These are phyloP conservation scores for Claviceps capensis DNA, from an alignment of 2,329 filamentous ascomycete genomes.

Conservation along the genomic window DNA sequence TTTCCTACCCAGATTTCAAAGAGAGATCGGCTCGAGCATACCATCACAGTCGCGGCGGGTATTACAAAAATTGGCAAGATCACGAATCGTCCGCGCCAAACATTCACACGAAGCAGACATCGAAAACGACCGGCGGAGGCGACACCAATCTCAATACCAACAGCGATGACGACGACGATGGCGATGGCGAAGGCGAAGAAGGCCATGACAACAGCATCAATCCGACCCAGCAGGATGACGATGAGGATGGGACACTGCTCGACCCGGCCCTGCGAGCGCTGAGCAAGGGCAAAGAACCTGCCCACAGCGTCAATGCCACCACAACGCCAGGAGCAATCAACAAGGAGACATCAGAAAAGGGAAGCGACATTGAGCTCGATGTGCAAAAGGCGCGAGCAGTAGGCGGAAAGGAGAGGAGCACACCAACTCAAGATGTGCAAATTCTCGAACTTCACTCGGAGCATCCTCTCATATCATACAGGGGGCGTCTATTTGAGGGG, in stretches of 20 bases:
- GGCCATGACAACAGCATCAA: neutral
- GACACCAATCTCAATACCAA: conserved; percentile 18
- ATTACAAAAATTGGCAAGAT: conserved; percentile 29
- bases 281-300: conserved; percentile 6
- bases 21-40: conserved; percentile 25
- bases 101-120: conserved; percentile 18
- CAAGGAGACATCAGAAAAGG: neutral
- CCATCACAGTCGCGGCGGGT: conserved; percentile 29
- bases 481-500: conserved; percentile 64
- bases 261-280: conserved; percentile 4
- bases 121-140: conserved; percentile 14
- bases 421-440: conserved; percentile 42
- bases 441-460: conserved; percentile 68
- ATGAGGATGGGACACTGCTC: conserved; percentile 3
- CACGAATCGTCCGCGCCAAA: conserved; percentile 9
- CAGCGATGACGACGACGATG: conserved; percentile 12
- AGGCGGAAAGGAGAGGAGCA: conserved; percentile 1
- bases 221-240: conserved; percentile 1
- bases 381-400: conserved; percentile 1
- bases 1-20: conserved; percentile 46
- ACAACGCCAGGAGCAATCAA: conserved; percentile 1
- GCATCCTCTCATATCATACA: conserved; percentile 68
- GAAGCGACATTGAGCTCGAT: neutral
- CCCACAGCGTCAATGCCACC: conserved; percentile 1
- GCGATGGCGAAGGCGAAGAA: conserved; percentile 2